These are phyloP conservation scores for Candida sonorensis DNA, from an alignment of 805 yeast genomes.

Conservation along the genomic window DNA sequence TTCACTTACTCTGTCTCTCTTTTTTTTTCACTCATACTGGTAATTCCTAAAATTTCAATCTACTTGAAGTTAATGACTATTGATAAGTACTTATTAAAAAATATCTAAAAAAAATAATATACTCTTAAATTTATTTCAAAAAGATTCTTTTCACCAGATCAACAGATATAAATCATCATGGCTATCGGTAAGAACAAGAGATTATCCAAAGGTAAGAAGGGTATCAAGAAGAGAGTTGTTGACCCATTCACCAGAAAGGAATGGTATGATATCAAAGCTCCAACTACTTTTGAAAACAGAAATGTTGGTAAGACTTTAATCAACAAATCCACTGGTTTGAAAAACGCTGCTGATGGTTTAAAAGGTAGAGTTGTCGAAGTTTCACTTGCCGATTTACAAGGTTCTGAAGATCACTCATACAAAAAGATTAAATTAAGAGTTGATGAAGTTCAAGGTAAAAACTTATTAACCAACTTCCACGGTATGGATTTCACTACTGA, in stretches of 20 bases:
- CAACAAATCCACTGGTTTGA: constrained; percentile 97
- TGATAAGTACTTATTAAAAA: too few relatives aligned
- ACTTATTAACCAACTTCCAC: constrained; percentile 98
- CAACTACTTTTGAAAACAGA: constrained; percentile 97
- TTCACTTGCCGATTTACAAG: constrained; percentile 94
- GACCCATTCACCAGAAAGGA: constrained; percentile 99
- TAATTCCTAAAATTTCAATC: too few relatives aligned
- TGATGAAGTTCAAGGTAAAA: constrained; percentile 98
- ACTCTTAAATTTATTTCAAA: constrained; percentile 1
- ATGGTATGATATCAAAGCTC: constrained; percentile 98
- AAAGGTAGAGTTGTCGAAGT: constrained; percentile 98
- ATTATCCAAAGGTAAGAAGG: constrained; percentile 87
- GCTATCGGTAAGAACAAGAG: constrained; percentile 68
- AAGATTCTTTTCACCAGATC: constrained; percentile 4
- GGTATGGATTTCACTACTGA: constrained; percentile 98
- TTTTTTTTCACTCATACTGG: too few relatives aligned
- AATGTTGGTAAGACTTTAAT: constrained; percentile 97
- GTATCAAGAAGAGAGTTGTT: constrained; percentile 97
- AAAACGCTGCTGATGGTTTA: constrained; percentile 96
- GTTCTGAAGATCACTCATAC: constrained; percentile 97
- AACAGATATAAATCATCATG: constrained; percentile 31
- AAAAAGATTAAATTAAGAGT: constrained; percentile 97
- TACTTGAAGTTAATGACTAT: too few relatives aligned
- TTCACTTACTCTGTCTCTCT: too few relatives aligned
- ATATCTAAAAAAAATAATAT: not conserved